A percentile compares a stretch with the other conserved stretches of the same genome.
These are phyloP conservation scores for Glonium stellatum DNA, from an alignment of 495 filamentous ascomycete species.

Conservation along the genomic window DNA sequence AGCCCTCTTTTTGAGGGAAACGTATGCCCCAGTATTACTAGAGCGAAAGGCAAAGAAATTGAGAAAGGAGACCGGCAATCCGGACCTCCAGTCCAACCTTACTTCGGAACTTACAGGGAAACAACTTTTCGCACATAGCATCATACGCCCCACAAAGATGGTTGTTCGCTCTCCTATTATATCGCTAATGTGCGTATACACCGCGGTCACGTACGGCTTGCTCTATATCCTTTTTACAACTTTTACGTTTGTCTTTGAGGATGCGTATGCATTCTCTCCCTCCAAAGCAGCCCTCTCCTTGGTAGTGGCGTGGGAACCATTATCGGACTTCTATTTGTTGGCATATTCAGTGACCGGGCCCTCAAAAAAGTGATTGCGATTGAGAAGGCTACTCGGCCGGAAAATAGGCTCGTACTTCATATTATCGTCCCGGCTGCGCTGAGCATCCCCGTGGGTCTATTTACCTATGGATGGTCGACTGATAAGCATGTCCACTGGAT, in stretches of 20 bases:
- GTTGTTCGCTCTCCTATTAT: constrained; percentile 36
- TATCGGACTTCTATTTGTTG: constrained; percentile 20
- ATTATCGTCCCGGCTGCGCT: constrained; percentile 27
- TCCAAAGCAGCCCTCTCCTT: constrained; percentile 31
- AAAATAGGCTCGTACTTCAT: constrained; percentile 34
- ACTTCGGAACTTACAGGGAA: constrained; percentile 20
- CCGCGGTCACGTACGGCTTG: constrained; percentile 33
- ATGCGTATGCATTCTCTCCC: constrained; percentile 32
- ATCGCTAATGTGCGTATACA: constrained; percentile 33
- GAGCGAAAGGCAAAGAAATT: constrained; percentile 31
- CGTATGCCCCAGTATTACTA: constrained; percentile 33
- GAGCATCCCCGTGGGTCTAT: constrained; percentile 32
- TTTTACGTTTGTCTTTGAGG: constrained; percentile 39
- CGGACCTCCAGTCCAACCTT: constrained; percentile 30
- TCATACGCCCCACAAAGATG: constrained; percentile 35
- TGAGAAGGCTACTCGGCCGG: constrained; percentile 34
- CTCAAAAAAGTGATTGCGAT: constrained; percentile 28
- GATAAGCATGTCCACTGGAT: constrained; percentile 36
- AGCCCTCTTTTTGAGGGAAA: constrained; percentile 32
- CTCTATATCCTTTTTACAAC: constrained; percentile 40
- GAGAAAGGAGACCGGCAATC: constrained; percentile 37
- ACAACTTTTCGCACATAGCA: constrained; percentile 27
- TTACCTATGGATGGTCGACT: constrained; percentile 36
- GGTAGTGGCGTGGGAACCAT: constrained; percentile 35
- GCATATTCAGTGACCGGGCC: constrained; percentile 29